phyloP scores from a whole-genome alignment of 164 flowering plant species.

The Warburgia ugandensis region DNA sequence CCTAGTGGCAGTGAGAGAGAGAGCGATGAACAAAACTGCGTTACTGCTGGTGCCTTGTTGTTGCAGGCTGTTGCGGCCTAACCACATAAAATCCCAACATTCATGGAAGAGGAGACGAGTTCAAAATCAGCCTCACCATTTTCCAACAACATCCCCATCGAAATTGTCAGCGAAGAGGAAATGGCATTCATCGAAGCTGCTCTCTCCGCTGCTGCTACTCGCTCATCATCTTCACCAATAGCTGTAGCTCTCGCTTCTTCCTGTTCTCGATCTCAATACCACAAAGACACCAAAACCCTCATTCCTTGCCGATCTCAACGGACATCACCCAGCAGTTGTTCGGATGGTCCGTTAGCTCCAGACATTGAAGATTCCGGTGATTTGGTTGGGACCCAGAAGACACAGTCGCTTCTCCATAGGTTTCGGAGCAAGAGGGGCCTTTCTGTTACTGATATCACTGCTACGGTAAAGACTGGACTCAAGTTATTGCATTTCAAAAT shows the following conservation, averaged over 20 bases:
- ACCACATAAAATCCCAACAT: no score
- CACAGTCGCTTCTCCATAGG: slow-evolving; percentile 37
- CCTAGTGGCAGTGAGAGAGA: no score
- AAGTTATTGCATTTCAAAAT: no score
- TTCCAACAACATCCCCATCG: slow-evolving; percentile 35
- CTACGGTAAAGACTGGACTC: no score
- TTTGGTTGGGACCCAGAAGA: slow-evolving; percentile 28
- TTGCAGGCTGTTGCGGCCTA: no score
- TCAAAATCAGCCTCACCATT: no score
- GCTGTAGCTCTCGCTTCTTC: slow-evolving; percentile 11
- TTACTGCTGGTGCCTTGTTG: no score
- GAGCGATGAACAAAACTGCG: no score
- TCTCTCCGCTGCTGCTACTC: slow-evolving; percentile 22
- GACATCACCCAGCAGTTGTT: slow-evolving; percentile 17
- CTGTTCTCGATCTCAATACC: slow-evolving; percentile 8
- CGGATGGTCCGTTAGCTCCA: neutral
- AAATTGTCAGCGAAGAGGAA: slow-evolving; percentile 73
- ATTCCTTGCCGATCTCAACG: slow-evolving; percentile 34
- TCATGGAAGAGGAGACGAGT: no score
- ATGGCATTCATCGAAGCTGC: slow-evolving; percentile 82
- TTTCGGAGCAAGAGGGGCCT: slow-evolving; percentile 54
- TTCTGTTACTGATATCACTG: slow-evolving; percentile 68
- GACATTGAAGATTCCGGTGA: slow-evolving; percentile 61
- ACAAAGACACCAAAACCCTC: no score
- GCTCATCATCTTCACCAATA: slow-evolving; percentile 9